Base-by-base conservation (phyloP, 306 rosid genomes). In the Ziziphus jujuba region DNA sequence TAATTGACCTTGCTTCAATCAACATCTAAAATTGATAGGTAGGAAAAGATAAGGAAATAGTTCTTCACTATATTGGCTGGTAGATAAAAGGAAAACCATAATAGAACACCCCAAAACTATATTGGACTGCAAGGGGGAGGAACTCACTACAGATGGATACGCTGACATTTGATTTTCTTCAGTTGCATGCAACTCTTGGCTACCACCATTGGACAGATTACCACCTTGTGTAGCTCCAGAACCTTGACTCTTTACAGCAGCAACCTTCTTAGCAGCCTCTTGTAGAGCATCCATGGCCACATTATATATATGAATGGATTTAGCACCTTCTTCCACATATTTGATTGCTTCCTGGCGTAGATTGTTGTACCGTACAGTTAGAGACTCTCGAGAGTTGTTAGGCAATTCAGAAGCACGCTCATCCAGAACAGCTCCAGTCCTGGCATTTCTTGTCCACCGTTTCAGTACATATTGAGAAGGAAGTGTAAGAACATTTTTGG, bases 271-370 rank as follows among this genome's bases (percentile, higher is more conserved):
- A 61, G 81, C 55, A 69, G 98, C 98, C 68, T 89, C 95, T 69
- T 79, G 83, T 57, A 92, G 78, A 84, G 95, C 87, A 75, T 82
- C 86, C 92, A 84, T 79, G n/a, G 98, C 89, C 75, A 89, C 84
- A 55, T 84, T 90, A 70, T 89, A 89, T 70, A 84, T 67, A 56
- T 87, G 86, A 74, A 92, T 81, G 58, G 98, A 92, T 75, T 85
- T 92, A 58, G 96, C 95, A 65, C 98, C 96, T 66, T 92, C 95
- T 82, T 92, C 98, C 9, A 89, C 98, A 65, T 77, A 92, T 59
- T 85, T 92, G 72, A 84, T 85, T 69, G 92, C 96, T 72, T 89
- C 98, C 79, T 87, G 92, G 35, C 92, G 96, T 36, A 89, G 84
- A 81, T 74, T 89, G 72, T 89, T 85, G 67, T 82, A 84, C 33